Conservation (phyloP, 768 basidiomycete genomes). For the Xerocomellus amylosporus region DNA sequence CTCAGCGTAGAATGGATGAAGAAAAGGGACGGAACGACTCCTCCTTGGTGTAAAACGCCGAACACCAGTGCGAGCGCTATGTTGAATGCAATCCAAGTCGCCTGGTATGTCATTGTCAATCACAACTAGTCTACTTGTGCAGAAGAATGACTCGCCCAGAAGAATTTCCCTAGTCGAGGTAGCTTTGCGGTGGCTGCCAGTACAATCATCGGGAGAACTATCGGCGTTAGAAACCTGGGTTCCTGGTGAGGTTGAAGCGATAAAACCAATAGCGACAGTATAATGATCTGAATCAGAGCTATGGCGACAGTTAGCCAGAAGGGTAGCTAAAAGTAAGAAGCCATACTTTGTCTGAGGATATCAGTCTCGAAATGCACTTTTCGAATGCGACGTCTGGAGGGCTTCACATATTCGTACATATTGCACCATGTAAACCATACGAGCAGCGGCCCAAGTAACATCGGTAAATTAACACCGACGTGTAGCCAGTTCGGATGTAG, state of each 20-base stretch:
- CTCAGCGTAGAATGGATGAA: constrained; percentile 29
- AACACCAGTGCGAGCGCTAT: constrained; percentile 30
- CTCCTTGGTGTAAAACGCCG: constrained; percentile 40
- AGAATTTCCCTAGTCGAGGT: constrained; percentile 27
- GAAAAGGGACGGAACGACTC: constrained; percentile 39
- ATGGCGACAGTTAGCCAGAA: constrained; percentile 1
- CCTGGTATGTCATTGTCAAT: constrained; percentile 15
- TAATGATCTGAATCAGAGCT: constrained; percentile 32
- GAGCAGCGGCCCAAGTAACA: constrained; percentile 38
- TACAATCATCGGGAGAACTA: constrained; percentile 34
- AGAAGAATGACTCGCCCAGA: constrained; percentile 30
- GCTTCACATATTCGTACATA: constrained; percentile 5
- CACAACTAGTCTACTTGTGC: not conserved
- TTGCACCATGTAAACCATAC: constrained; percentile 20
- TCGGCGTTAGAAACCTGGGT: constrained; percentile 37
- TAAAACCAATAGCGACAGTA: constrained; percentile 29
- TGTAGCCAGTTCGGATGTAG: constrained; percentile 42
- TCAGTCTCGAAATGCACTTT: constrained; percentile 12
- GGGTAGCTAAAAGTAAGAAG: not conserved
- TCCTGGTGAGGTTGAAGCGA: constrained; percentile 41
- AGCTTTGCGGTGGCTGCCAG: constrained; percentile 27
- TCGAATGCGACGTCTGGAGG: not conserved
- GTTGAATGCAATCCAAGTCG: constrained; percentile 31
- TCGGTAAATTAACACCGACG: constrained; percentile 38
- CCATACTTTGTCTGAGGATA: constrained; percentile 19